phyloP scores from a whole-genome alignment of 1,139 yeast genomes.

The Candida tropicalis region DNA sequence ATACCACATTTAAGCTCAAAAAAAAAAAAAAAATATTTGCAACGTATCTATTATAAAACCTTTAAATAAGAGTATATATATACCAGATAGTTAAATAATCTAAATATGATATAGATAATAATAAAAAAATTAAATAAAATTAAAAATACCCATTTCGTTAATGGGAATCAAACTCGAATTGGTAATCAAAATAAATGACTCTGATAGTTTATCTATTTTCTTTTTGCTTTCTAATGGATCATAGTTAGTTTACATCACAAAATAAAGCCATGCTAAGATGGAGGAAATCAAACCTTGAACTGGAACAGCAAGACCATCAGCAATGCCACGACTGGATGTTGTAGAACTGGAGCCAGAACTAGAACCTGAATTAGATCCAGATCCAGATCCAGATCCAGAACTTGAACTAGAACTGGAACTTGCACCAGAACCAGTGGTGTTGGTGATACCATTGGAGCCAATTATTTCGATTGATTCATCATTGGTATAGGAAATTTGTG shows the following conservation, averaged over 20 bases:
- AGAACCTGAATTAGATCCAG: background rate
- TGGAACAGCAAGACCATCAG: background rate
- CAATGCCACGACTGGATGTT: background rate
- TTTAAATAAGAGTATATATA: background rate
- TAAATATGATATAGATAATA: background rate
- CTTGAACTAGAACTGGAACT: background rate
- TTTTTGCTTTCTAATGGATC: background rate
- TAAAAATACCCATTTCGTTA: background rate
- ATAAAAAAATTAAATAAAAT: background rate
- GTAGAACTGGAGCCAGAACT: background rate
- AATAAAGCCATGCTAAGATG: background rate
- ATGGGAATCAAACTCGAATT: background rate
- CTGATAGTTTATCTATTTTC: too few species aligned
- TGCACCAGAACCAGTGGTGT: conserved; percentile 5
- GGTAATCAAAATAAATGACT: too few species aligned
- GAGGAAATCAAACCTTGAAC: background rate
- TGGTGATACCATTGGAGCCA: conserved; percentile 3
- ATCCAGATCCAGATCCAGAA: conserved; percentile 1
- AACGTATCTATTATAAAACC: background rate
- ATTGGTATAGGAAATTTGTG: conserved; percentile 53
- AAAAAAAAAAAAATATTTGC: background rate
- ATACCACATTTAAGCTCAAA: conserved; percentile 33
- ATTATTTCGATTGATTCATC: conserved; percentile 8
- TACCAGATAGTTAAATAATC: conserved; percentile 1
- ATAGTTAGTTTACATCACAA: background rate